These are phyloP conservation scores for Dispira parvispora DNA, from an alignment of 192 early-diverging fungal genomes.

Conservation along the genomic window DNA sequence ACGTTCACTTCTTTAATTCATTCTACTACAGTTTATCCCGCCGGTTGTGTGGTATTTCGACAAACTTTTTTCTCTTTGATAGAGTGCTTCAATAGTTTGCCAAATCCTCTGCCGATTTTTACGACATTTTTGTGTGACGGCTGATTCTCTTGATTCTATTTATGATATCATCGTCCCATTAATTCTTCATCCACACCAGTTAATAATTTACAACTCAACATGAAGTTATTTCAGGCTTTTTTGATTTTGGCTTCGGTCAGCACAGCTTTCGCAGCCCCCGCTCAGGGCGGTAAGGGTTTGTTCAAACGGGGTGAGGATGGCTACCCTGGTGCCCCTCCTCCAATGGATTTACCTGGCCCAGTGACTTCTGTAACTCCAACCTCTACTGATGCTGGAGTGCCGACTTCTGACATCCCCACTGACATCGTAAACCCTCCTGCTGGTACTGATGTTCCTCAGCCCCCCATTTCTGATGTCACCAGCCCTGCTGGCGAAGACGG, in stretches of 20 bases:
- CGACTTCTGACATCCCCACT: background rate
- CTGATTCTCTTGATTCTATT: background rate
- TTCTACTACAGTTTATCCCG: too few relatives aligned
- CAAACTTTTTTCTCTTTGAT: too few relatives aligned
- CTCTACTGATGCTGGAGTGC: background rate
- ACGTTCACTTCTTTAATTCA: too few relatives aligned
- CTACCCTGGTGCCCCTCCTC: background rate
- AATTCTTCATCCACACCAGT: background rate
- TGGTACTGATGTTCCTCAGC: background rate
- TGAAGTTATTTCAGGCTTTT: constrained; percentile 11
- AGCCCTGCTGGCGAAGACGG: background rate
- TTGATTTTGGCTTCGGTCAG: constrained; percentile 8
- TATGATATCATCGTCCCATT: background rate
- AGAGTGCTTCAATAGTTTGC: too few relatives aligned
- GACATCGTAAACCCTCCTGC: background rate
- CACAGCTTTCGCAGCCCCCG: constrained; percentile 6
- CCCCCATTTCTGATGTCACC: background rate
- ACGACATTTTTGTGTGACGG: background rate
- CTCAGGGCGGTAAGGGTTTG: background rate
- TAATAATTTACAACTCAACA: constrained; percentile 4
- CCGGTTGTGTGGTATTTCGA: too few relatives aligned
- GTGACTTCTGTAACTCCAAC: background rate
- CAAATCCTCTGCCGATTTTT: background rate
- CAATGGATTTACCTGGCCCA: background rate
- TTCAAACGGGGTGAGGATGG: background rate